These are phyloP conservation scores for Glomus cerebriforme DNA, from an alignment of 192 early-diverging fungal species.

Conservation along the genomic window DNA sequence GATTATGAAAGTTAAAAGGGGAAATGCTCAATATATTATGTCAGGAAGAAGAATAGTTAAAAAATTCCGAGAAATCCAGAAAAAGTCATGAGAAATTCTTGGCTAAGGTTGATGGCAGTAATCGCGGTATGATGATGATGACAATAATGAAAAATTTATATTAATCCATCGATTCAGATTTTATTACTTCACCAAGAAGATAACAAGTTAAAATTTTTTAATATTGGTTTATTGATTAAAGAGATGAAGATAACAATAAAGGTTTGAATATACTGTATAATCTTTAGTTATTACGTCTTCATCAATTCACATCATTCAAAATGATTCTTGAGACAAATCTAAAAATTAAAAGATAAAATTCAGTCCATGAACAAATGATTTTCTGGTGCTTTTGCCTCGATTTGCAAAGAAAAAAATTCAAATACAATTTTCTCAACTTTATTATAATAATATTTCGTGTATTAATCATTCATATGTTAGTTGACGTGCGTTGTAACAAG, in stretches of 20 bases:
- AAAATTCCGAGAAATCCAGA: neutral
- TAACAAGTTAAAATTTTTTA: no score
- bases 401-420: no score
- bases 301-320: no score
- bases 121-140: neutral
- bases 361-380: neutral
- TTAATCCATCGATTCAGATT: no score
- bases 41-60: neutral
- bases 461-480: no score
- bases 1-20: conserved; percentile 3
- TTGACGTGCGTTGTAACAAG: no score
- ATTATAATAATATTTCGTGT: no score
- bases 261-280: neutral
- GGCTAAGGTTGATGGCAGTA: neutral
- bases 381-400: no score
- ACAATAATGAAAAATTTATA: neutral
- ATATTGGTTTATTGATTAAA: neutral
- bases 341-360: neutral
- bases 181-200: no score
- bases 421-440: no score
- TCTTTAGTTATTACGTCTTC: no score
- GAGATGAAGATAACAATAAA: neutral
- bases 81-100: neutral
- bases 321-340: neutral
- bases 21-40: neutral